These are phyloP conservation scores for Zygosaccharomyces pseudobailii DNA, from an alignment of 1,139 yeast genomes.

Conservation along the genomic window DNA sequence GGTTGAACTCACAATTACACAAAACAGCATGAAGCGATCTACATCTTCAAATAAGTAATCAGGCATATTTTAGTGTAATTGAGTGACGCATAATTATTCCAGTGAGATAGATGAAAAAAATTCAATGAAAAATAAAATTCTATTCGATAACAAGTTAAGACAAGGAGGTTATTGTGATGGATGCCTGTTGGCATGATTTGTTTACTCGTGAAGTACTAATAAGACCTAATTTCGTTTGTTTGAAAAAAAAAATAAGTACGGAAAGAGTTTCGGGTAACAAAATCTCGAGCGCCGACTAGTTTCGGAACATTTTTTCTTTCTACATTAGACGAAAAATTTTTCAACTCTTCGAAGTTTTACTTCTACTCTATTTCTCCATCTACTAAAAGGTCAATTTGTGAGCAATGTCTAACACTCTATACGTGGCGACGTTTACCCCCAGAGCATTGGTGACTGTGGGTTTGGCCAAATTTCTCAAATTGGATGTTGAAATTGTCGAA, in stretches of 20 bases:
- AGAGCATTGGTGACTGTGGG: conserved; percentile 51
- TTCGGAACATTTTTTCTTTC: not conserved
- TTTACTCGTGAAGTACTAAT: not conserved
- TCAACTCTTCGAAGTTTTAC: not conserved
- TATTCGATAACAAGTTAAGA: too few relatives aligned
- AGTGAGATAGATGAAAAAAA: too few relatives aligned
- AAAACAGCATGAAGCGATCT: too few relatives aligned
- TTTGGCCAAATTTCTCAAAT: conserved; percentile 61
- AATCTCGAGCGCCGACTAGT: not conserved
- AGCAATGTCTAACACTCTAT: conserved; percentile 43
- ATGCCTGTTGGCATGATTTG: too few relatives aligned
- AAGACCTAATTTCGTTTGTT: not conserved
- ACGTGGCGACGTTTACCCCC: conserved; percentile 40
- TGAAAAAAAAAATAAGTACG: not conserved
- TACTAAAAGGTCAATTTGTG: not conserved
- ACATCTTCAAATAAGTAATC: too few relatives aligned
- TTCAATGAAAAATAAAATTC: too few relatives aligned
- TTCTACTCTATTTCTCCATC: not conserved
- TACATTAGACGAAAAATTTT: not conserved
- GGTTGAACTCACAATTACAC: too few relatives aligned
- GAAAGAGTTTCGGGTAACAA: not conserved
- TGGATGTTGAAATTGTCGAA: conserved; percentile 60
- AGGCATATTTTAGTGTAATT: too few relatives aligned
- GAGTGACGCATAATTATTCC: too few relatives aligned
- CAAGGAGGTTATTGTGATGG: too few relatives aligned